A percentile compares a stretch with the other conserved stretches of the same genome.
These are phyloP conservation scores for Camellia granthamiana DNA, from an alignment of 148 eudicot species.

Conservation along the genomic window DNA sequence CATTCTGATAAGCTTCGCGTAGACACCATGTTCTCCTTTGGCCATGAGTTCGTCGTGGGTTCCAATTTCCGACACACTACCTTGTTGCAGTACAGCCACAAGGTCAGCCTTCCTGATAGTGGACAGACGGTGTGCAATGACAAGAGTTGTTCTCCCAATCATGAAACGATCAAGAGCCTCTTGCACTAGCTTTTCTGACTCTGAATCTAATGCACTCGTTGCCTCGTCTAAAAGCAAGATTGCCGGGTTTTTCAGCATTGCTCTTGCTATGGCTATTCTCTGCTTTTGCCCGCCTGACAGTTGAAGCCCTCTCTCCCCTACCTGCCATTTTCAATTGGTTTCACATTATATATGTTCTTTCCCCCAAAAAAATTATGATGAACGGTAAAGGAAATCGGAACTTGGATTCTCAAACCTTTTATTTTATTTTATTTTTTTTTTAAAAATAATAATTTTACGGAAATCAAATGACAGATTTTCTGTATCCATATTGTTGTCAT, in stretches of 20 bases:
- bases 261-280: constrained; percentile 95
- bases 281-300: constrained; percentile 98
- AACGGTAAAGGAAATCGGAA: not conserved
- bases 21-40: constrained; percentile 79
- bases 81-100: constrained; percentile 87
- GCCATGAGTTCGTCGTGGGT: constrained; percentile 83
- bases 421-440: not conserved
- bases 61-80: constrained; percentile 89
- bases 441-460: not conserved
- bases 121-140: constrained; percentile 96
- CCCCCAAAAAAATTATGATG: not conserved
- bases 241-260: constrained; percentile 97
- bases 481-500: too few relatives aligned
- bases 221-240: constrained; percentile 94
- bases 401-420: not conserved
- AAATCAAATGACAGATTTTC: too few relatives aligned
- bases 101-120: constrained; percentile 94
- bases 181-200: constrained; percentile 94
- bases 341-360: constrained; percentile 3
- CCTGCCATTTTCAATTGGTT: constrained; percentile 49
- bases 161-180: constrained; percentile 96
- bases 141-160: constrained; percentile 97
- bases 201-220: constrained; percentile 94
- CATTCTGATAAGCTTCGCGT: constrained; percentile 85
- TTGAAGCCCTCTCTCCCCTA: constrained; percentile 96